These are phyloP conservation scores for Phalaenopsis aphrodite DNA, from an alignment of 106 monocot genomes.

Conservation along the genomic window DNA sequence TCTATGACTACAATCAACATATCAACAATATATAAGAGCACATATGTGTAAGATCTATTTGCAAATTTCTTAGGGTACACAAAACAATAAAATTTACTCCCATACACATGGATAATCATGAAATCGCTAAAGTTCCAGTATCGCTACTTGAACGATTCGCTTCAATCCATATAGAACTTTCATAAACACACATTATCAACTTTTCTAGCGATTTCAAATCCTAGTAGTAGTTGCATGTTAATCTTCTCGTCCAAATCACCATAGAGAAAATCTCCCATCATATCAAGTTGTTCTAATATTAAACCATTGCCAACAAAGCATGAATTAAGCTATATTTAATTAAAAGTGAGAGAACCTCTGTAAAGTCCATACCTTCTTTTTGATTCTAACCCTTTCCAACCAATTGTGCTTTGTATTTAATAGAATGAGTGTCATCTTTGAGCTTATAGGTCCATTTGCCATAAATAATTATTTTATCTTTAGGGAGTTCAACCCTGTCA, in stretches of 20 bases:
- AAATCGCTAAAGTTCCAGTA: background rate
- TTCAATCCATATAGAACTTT: background rate
- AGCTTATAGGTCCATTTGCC: background rate
- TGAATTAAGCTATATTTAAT: background rate
- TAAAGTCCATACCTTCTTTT: background rate
- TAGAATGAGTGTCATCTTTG: background rate
- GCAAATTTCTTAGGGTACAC: background rate
- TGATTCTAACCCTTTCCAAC: background rate
- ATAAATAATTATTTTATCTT: background rate
- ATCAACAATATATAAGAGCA: background rate
- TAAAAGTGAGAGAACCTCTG: background rate
- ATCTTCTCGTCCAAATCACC: background rate
- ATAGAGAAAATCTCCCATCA: background rate
- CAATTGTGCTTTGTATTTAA: background rate
- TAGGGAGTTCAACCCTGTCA: background rate
- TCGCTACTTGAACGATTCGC: background rate
- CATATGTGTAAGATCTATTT: background rate
- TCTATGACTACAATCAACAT: background rate
- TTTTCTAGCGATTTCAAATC: background rate
- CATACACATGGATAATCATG: background rate
- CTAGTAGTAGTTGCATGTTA: background rate
- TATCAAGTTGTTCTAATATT: background rate
- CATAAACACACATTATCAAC: background rate
- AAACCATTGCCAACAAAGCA: background rate
- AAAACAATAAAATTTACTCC: background rate